phyloP scores from a whole-genome alignment of 192 early-diverging fungal species.

The Allomyces macrogynus region DNA sequence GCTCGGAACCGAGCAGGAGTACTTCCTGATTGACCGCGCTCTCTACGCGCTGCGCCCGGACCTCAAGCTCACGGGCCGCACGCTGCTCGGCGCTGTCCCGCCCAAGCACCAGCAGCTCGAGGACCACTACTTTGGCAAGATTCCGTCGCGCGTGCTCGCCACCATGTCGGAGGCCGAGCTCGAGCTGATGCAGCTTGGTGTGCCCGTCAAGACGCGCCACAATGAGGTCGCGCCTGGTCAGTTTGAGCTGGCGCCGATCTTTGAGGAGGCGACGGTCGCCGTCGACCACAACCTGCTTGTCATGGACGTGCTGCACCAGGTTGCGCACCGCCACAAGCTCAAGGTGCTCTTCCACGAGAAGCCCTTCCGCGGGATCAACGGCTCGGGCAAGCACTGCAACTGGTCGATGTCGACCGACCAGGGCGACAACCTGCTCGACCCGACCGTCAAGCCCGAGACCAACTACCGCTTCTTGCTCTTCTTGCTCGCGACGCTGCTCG shows the following conservation, averaged over 20 bases:
- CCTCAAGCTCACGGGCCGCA: slow-evolving; percentile 89
- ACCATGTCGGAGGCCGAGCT: slow-evolving; percentile 84
- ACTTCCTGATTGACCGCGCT: slow-evolving; percentile 90
- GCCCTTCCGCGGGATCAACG: slow-evolving; percentile 97
- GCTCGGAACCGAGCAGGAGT: slow-evolving; percentile 95
- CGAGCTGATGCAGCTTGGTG: slow-evolving; percentile 81
- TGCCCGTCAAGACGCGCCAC: slow-evolving; percentile 97
- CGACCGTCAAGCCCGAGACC: slow-evolving; percentile 86
- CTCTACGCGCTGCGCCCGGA: slow-evolving; percentile 87
- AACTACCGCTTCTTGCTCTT: slow-evolving; percentile 97
- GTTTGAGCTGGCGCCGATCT: slow-evolving; percentile 96
- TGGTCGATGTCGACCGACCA: slow-evolving; percentile 85
- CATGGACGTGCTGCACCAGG: slow-evolving; percentile 93
- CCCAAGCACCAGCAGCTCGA: slow-evolving; percentile 98
- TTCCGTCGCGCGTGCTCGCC: slow-evolving; percentile 78
- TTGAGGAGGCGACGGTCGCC: slow-evolving; percentile 85
- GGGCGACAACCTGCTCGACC: slow-evolving; percentile 94
- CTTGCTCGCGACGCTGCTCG: slow-evolving; percentile 77
- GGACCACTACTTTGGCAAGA: slow-evolving; percentile 98
- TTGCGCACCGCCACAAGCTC: slow-evolving; percentile 91
- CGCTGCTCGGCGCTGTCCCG: slow-evolving; percentile 77
- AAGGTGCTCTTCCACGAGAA: slow-evolving; percentile 98
- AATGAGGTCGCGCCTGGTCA: slow-evolving; percentile 98
- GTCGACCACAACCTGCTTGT: slow-evolving; percentile 97
- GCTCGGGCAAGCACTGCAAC: slow-evolving; percentile 98